Conservation (phyloP, 148 eudicot species). For the Amaranthus palmeri region DNA sequence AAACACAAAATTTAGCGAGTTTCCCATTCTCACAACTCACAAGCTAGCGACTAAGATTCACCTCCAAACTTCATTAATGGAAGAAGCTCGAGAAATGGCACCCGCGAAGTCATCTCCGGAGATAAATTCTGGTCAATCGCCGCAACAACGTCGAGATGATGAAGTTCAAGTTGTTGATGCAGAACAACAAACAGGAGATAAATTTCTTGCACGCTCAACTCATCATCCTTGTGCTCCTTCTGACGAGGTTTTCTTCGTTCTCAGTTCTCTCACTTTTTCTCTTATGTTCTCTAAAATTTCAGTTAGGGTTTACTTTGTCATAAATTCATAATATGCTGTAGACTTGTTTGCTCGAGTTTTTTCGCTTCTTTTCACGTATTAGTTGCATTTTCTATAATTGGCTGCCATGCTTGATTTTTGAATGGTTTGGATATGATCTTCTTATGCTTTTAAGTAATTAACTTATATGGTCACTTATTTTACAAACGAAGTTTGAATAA, state of each 20-base stretch:
- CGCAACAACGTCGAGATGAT: background rate
- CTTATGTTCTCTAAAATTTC: background rate
- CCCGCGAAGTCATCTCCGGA: background rate
- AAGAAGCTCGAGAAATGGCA: constrained; percentile 9
- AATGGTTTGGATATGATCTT: background rate
- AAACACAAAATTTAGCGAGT: background rate
- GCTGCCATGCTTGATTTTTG: background rate
- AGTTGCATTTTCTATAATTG: background rate
- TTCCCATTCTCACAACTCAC: no score
- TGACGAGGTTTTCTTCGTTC: constrained; percentile 47
- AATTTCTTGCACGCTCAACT: constrained; percentile 22
- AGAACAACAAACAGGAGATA: constrained; percentile 17
- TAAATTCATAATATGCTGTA: constrained; percentile 5
- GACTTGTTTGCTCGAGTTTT: background rate
- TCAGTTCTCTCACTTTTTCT: background rate
- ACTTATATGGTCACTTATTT: background rate
- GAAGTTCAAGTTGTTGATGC: constrained; percentile 21
- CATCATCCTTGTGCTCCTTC: constrained; percentile 74
- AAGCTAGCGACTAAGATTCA: no score
- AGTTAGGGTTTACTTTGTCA: constrained; percentile 11
- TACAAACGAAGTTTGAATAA: background rate
- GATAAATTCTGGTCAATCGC: background rate
- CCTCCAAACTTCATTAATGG: background rate
- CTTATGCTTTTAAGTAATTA: background rate
- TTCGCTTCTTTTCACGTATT: background rate